phyloP scores from a whole-genome alignment of 768 basidiomycete genomes.

The Pisolithus sp. region DNA sequence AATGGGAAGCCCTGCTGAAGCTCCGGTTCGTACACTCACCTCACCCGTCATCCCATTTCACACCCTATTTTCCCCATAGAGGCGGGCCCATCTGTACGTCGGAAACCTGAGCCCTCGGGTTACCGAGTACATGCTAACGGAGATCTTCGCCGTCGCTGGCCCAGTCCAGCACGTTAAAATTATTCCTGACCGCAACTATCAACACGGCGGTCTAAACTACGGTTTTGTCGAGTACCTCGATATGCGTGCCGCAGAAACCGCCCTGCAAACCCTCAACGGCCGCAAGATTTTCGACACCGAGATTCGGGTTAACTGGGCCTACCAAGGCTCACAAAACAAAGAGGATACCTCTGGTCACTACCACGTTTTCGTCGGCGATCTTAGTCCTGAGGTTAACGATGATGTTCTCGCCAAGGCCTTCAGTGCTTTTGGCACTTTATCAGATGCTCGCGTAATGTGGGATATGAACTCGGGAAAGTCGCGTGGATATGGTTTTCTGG shows the following conservation, averaged over 20 bases:
- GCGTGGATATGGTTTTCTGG: constrained; percentile 96
- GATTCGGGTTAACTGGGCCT: constrained; percentile 99
- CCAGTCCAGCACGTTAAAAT: constrained; percentile 99
- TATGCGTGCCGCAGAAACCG: constrained; percentile 97
- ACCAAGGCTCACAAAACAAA: constrained; percentile 97
- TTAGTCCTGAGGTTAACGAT: constrained; percentile 97
- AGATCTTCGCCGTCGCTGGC: constrained; percentile 94
- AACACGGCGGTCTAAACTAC: constrained; percentile 98
- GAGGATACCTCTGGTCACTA: constrained; percentile 97
- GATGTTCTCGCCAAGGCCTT: constrained; percentile 96
- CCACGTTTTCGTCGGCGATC: constrained; percentile 99
- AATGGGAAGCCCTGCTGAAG: constrained; percentile 65
- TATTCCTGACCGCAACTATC: constrained; percentile 98
- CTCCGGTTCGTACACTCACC: constrained; percentile 50
- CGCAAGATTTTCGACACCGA: constrained; percentile 99
- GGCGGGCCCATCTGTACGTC: constrained; percentile 96
- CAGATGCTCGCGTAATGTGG: constrained; percentile 99
- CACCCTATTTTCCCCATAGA: constrained; percentile 34
- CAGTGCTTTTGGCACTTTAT: constrained; percentile 92
- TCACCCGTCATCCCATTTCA: constrained; percentile 2
- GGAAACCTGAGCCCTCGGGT: constrained; percentile 97
- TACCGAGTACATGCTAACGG: constrained; percentile 98
- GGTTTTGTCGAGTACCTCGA: constrained; percentile 99
- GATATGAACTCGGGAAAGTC: constrained; percentile 99
- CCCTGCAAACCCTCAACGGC: constrained; percentile 96